Percentiles rank a stretch among this genome's conserved stretches.
phyloP scores from a whole-genome alignment of 106 monocot species.

The Dendrobium officinale region DNA sequence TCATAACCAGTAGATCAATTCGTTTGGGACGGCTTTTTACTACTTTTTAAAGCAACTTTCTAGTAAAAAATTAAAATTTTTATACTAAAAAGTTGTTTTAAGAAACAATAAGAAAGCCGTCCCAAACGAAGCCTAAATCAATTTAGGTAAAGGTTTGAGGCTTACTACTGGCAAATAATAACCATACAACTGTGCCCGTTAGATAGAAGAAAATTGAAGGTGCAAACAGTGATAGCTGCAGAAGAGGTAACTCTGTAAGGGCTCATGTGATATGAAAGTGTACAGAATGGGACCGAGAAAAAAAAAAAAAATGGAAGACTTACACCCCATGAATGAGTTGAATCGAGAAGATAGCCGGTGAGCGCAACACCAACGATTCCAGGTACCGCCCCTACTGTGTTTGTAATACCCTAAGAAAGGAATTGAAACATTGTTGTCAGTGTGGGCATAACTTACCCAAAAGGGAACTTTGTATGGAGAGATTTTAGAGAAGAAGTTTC shows the following conservation, averaged over 20 bases:
- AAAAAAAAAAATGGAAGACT: constrained; percentile 11
- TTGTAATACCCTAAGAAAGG: constrained; percentile 74
- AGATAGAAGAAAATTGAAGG: constrained; percentile 98
- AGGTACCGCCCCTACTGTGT: constrained; percentile 88
- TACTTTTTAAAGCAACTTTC: too few relatives aligned
- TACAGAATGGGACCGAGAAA: neutral
- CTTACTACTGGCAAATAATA: constrained; percentile 81
- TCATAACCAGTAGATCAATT: neutral
- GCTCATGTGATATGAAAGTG: neutral
- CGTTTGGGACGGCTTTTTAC: too few relatives aligned
- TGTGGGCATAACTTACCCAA: too few relatives aligned
- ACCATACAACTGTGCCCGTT: constrained; percentile 83
- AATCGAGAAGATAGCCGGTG: constrained; percentile 86
- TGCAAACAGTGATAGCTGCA: constrained; percentile 82
- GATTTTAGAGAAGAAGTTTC: too few relatives aligned
- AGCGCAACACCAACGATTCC: constrained; percentile 91
- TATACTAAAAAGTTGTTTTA: too few relatives aligned
- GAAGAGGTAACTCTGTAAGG: neutral
- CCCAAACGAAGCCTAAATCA: neutral
- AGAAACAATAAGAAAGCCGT: too few relatives aligned
- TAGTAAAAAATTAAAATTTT: too few relatives aligned
- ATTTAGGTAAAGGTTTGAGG: constrained; percentile 66
- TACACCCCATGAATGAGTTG: constrained; percentile 99
- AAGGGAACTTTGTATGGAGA: too few relatives aligned
- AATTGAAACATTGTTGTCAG: neutral